These are phyloP conservation scores for Endoconidiophora polonica DNA, from an alignment of 2,329 filamentous ascomycete species.

Conservation along the genomic window DNA sequence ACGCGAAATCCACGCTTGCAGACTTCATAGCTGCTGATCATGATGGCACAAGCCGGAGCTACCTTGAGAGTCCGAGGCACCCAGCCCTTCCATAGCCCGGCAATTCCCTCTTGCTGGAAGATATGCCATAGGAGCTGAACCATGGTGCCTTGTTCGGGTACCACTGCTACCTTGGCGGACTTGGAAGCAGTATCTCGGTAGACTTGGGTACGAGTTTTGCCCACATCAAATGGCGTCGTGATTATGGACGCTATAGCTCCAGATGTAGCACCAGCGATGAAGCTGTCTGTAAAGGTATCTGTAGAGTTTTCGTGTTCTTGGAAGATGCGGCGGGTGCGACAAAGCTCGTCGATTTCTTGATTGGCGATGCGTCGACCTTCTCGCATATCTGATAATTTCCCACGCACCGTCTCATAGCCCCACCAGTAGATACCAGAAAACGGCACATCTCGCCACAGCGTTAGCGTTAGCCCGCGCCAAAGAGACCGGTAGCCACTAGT, in stretches of 20 bases:
- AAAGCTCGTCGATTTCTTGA: conserved; percentile 8
- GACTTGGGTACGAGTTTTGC: conserved; percentile 88
- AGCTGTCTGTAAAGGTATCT: conserved; percentile 74
- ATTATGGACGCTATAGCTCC: conserved; percentile 74
- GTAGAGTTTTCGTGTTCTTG: conserved; percentile 54
- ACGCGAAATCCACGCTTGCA: conserved; percentile 74
- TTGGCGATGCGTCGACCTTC: conserved; percentile 2
- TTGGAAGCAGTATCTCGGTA: conserved; percentile 37
- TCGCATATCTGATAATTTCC: conserved; percentile 45
- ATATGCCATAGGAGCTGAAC: conserved; percentile 77
- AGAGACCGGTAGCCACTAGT: conserved; percentile 62
- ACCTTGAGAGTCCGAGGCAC: conserved; percentile 84
- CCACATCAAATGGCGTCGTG: conserved; percentile 92
- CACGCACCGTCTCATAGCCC: conserved; percentile 78
- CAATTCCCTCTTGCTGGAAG: conserved; percentile 63
- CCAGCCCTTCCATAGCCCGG: conserved; percentile 82
- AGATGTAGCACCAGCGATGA: conserved; percentile 67
- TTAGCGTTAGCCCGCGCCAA: conserved; percentile 81
- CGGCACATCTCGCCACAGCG: conserved; percentile 90
- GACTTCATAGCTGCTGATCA: conserved; percentile 96
- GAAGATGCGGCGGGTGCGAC: conserved; percentile 28
- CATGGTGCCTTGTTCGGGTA: conserved; percentile 65
- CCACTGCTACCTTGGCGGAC: conserved; percentile 22
- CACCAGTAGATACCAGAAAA: conserved; percentile 98
- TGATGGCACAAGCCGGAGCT: conserved; percentile 90